These are phyloP conservation scores for Haplosporangium gracile DNA, from an alignment of 192 early-diverging fungal species.

Conservation along the genomic window DNA sequence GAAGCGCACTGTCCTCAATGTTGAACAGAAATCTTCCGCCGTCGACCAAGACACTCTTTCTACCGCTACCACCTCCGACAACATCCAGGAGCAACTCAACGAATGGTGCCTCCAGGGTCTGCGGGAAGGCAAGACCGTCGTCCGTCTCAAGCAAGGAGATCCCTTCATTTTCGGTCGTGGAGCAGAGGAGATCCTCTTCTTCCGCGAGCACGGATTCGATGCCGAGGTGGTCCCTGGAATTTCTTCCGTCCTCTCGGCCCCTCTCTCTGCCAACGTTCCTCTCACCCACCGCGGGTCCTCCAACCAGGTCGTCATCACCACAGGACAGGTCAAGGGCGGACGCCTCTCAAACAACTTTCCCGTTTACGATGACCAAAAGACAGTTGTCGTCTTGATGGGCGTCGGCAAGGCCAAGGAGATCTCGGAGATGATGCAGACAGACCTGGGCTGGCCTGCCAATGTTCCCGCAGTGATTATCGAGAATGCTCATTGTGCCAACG, in stretches of 20 bases:
- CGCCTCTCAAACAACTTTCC: slow-evolving; percentile 80
- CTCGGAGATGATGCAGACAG: slow-evolving; percentile 63
- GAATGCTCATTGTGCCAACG: slow-evolving; percentile 80
- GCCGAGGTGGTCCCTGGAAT: slow-evolving; percentile 83
- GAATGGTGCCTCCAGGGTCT: slow-evolving; percentile 81
- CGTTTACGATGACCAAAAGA: slow-evolving; percentile 71
- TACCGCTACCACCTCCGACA: slow-evolving; percentile 67
- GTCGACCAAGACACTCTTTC: slow-evolving; percentile 8
- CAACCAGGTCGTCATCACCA: slow-evolving; percentile 87
- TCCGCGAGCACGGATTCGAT: slow-evolving; percentile 74
- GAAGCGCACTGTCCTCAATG: slow-evolving; percentile 32
- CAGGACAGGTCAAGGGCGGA: slow-evolving; percentile 85
- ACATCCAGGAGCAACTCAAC: slow-evolving; percentile 83
- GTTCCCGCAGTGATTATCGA: slow-evolving; percentile 87
- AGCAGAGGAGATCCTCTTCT: slow-evolving; percentile 87
- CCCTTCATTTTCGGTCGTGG: slow-evolving; percentile 95
- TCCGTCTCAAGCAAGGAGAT: slow-evolving; percentile 93
- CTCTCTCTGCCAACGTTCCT: slow-evolving; percentile 80
- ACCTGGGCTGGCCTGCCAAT: slow-evolving; percentile 71
- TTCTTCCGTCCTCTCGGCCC: slow-evolving; percentile 81
- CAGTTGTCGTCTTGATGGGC: slow-evolving; percentile 89
- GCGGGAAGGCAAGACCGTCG: slow-evolving; percentile 74
- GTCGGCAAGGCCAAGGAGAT: slow-evolving; percentile 79
- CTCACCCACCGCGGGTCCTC: slow-evolving; percentile 91
- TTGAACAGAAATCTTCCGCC: background rate